Base-by-base conservation (phyloP, 148 eudicot genomes). In the Fagopyrum esculentum region DNA sequence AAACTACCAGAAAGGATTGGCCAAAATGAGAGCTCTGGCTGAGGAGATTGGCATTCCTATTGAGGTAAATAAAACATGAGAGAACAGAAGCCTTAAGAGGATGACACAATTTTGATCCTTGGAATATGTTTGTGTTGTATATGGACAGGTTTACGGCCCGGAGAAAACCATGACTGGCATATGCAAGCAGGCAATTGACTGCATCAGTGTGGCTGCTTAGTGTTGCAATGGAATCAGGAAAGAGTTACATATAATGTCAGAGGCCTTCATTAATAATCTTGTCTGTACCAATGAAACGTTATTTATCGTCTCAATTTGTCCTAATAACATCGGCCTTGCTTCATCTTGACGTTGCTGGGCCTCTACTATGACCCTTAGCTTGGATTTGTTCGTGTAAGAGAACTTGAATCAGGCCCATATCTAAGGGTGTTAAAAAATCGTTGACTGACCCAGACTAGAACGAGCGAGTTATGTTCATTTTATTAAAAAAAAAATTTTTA, bases 141-240 rank as follows among this genome's bases (percentile, higher is more conserved):
- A 26, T 8, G 35, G 43, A 51, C 78, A 84, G 98, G 97, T 93
- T 29, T 91, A 91, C 68, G 98, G 98, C 54, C 98, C 98, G 17
- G 98, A 93, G 82, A 94, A 88, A 78, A 93, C 98, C 51, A 93
- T 93, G 98, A 93, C 98, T 0, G 98, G 98, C 71, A 93, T 93
- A 74, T 93, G 98, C 98, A 93, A 93, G 75, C 94, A 93, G 85
- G 97, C 98, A 61, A 93, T 93, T 70, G 93, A 91, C 75, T 93
- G 94, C 88, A 85, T 93, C 83, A 74, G 81, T 40, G 93, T 84
- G 19, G 86, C 95, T 77, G 97, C 97, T 60, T 93, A 78, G 86
- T 47, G 19, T 57, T 19, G 29, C 29, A 1, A 56, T 4, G 5
- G 61, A 56, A 17, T 56, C 9, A 56, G 19, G 59, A 54, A 54